These are phyloP conservation scores for Yamadazyma atmosphaerica DNA, from an alignment of 1,139 yeast species.

Conservation along the genomic window DNA sequence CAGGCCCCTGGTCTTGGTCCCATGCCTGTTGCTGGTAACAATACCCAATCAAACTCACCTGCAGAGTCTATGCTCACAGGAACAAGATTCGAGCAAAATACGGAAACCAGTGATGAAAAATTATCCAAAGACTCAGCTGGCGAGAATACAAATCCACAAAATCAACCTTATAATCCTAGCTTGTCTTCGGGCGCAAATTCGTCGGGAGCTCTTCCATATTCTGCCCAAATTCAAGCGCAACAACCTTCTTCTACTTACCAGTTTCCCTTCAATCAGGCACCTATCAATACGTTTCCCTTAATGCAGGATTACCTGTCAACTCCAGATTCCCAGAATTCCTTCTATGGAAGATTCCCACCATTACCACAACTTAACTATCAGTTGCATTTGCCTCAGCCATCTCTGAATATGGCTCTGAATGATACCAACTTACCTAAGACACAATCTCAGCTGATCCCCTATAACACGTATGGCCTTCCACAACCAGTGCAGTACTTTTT, in stretches of 20 bases:
- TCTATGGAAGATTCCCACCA: background rate
- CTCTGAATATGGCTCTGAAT: background rate
- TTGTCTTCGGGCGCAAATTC: no score
- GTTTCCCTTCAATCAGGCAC: background rate
- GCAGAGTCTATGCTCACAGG: no score
- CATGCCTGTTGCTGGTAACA: no score
- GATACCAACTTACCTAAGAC: background rate
- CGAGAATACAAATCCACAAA: no score
- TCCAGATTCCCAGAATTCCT: background rate
- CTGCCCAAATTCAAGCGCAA: constrained; percentile 3
- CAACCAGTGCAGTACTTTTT: background rate
- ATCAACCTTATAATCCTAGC: background rate
- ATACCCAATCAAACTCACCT: no score
- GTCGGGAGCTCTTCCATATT: no score
- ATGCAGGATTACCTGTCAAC: background rate
- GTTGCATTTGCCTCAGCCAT: background rate
- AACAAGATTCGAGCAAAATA: no score
- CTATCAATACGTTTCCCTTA: background rate
- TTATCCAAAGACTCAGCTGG: no score
- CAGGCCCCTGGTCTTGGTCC: no score
- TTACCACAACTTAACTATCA: constrained; percentile 1
- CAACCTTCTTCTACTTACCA: background rate
- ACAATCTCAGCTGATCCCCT: background rate
- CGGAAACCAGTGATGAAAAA: no score
- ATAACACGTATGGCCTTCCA: background rate